phyloP scores from a whole-genome alignment of 371 early-diverging fungal genomes.

The Syncephalastrum sp. region DNA sequence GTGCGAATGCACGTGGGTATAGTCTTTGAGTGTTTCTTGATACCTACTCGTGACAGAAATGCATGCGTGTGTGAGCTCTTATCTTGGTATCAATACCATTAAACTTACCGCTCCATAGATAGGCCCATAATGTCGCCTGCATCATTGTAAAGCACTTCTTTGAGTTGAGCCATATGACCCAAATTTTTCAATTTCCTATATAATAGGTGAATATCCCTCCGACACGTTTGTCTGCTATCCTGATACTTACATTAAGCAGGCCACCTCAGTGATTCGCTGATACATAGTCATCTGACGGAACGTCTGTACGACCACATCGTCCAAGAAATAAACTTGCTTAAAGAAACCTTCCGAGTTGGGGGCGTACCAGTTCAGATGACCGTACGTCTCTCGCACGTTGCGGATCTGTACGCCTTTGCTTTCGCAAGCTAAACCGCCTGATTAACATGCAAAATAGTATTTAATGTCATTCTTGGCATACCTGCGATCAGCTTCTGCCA shows the following conservation, averaged over 20 bases:
- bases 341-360: slow-evolving; percentile 54
- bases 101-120: slow-evolving; percentile 40
- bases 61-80: background rate
- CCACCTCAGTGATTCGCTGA: slow-evolving; percentile 52
- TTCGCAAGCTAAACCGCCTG: slow-evolving; percentile 25
- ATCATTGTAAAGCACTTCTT: slow-evolving; percentile 44
- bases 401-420: slow-evolving; percentile 32
- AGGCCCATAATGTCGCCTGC: slow-evolving; percentile 48
- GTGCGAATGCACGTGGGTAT: slow-evolving; percentile 56
- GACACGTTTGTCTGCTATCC: background rate
- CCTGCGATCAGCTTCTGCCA: slow-evolving; percentile 38
- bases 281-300: slow-evolving; percentile 56
- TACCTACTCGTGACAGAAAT: slow-evolving; percentile 22
- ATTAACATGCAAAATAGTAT: background rate
- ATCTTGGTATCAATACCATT: background rate
- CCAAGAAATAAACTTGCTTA: slow-evolving; percentile 48
- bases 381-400: slow-evolving; percentile 33
- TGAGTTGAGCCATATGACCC: slow-evolving; percentile 48
- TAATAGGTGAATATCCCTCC: background rate
- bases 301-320: slow-evolving; percentile 45
- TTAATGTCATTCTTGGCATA: slow-evolving; percentile 11
- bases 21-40: slow-evolving; percentile 58
- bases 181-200: slow-evolving; percentile 45
- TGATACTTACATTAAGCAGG: slow-evolving; percentile 44
- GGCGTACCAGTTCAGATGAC: slow-evolving; percentile 35